A percentile compares a stretch with the other conserved stretches of the same genome.
Evolutionary conservation across 164 flowering plant species (phyloP).

Genomic region (Taxillus chinensis): DNA sequence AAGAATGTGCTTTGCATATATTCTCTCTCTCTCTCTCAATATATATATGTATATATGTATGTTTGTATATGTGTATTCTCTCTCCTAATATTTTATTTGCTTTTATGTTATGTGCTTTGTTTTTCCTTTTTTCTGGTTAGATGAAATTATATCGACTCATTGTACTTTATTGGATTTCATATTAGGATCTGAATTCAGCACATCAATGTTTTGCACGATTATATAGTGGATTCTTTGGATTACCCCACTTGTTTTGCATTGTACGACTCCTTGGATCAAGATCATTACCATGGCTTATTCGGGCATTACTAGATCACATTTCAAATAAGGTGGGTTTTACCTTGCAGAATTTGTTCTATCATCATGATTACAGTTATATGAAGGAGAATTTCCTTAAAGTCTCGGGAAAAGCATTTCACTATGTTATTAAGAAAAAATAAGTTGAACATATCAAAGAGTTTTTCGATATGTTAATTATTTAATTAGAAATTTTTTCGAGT

Average conservation of each 20-base stretch:
- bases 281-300: conserved; percentile 96
- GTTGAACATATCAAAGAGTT: too few species aligned
- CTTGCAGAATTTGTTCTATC: not conserved
- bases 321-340: conserved; percentile 58
- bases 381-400: too few species aligned
- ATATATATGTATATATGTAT: too few species aligned
- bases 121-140: not conserved
- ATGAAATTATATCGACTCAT: too few species aligned
- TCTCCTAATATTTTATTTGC: too few species aligned
- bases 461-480: too few species aligned
- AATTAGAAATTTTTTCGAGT: too few species aligned
- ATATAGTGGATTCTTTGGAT: conserved; percentile 86
- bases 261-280: conserved; percentile 82
- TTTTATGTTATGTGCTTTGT: not conserved
- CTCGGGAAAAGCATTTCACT: too few species aligned
- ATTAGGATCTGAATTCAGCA: conserved; percentile 81
- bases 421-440: too few species aligned
- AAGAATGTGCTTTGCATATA: too few species aligned
- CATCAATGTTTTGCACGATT: conserved; percentile 88
- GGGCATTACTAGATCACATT: conserved; percentile 85
- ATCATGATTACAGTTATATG: not conserved
- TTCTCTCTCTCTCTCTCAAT: too few species aligned
- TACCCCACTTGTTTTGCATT: conserved; percentile 80
- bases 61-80: too few species aligned
- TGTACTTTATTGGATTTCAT: conserved; percentile 2